These are phyloP conservation scores for Linum trigynum DNA, from an alignment of 345 rosid species.

Conservation along the genomic window DNA sequence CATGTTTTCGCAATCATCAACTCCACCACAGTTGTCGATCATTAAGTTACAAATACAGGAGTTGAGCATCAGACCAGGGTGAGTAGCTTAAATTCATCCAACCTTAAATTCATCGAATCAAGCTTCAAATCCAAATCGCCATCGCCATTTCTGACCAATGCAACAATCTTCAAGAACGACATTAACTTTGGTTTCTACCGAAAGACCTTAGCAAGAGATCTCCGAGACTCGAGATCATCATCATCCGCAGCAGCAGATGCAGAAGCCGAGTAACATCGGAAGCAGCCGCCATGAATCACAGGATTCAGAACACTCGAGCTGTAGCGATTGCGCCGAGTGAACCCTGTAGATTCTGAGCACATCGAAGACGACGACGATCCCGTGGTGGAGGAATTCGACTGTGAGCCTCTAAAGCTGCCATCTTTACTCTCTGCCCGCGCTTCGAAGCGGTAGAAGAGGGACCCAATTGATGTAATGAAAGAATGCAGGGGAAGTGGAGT, in stretches of 20 bases:
- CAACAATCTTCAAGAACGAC: slow-evolving; percentile 19
- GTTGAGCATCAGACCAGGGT: slow-evolving; percentile 21
- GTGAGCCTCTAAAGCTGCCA: too few species aligned
- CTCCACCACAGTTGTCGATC: slow-evolving; percentile 43
- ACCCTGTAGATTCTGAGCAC: too few species aligned
- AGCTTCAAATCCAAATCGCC: slow-evolving; percentile 29
- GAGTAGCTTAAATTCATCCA: slow-evolving; percentile 26
- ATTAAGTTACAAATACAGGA: slow-evolving; percentile 36
- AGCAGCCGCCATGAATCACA: not conserved
- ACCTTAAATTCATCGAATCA: slow-evolving; percentile 21
- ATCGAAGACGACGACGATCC: too few species aligned
- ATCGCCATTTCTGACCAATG: slow-evolving; percentile 19
- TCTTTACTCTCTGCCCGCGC: too few species aligned
- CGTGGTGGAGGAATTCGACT: too few species aligned
- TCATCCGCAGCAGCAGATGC: not conserved
- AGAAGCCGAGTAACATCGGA: slow-evolving; percentile 8
- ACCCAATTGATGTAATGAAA: too few species aligned
- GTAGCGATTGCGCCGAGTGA: too few species aligned
- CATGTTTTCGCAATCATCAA: slow-evolving; percentile 30
- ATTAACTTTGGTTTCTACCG: not conserved
- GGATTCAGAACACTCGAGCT: too few species aligned
- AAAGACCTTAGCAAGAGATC: too few species aligned
- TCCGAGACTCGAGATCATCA: not conserved
- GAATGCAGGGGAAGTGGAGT: not conserved
- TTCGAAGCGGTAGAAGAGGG: too few species aligned